Evolutionary conservation across 169 alveolate species (phyloP), one percentile per base, ranked within the genome.

Genomic region (Ichthyophthirius multifiliis): DNA sequence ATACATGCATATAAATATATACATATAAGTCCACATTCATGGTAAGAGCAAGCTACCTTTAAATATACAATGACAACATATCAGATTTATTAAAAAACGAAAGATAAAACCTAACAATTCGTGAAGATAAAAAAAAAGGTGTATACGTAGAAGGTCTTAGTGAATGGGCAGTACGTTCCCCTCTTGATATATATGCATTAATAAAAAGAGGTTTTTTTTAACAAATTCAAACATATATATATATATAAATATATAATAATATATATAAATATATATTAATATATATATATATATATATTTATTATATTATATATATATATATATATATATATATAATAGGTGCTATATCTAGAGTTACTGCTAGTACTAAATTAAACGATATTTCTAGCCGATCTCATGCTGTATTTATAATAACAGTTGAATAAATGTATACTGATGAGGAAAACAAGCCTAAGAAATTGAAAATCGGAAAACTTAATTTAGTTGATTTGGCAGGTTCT

Each of bases 401-500:
- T 3, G 89, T 88, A 43, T 88, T 88, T 74, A 81, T 83, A 12
- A 83, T 88, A 39, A 88, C 93, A 0, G 93, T 88, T 7, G 93
- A 88, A 43, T 87, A 88, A 74, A 88, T 88, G 90, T 64, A 74
- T n/a, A 64, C 78, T 16, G 81, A 71, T 13, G 86, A 64, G 31
- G 81, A 75, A 23, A 74, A 62, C 15, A 45, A 65, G 7, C 88
- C 88, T 12, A 84, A 76, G 76, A 82, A 74, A 84, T 64, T 47
- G 89, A 93, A 65, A 31, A 86, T 87, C 1, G 98, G 98, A 5
- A 96, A 96, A 76, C 77, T 96, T 27, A 93, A 96, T 41, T 87
- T 95, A 16, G 97, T 96, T 3, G 98, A 96, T 76, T 89, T 96
- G 31, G 98, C 98, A 5, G 98, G 98, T 3, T 90, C 96, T 64